Evolutionary conservation across 2,329 filamentous ascomycete genomes (phyloP).

Genomic region (Sclerotiophoma versabilis): DNA sequence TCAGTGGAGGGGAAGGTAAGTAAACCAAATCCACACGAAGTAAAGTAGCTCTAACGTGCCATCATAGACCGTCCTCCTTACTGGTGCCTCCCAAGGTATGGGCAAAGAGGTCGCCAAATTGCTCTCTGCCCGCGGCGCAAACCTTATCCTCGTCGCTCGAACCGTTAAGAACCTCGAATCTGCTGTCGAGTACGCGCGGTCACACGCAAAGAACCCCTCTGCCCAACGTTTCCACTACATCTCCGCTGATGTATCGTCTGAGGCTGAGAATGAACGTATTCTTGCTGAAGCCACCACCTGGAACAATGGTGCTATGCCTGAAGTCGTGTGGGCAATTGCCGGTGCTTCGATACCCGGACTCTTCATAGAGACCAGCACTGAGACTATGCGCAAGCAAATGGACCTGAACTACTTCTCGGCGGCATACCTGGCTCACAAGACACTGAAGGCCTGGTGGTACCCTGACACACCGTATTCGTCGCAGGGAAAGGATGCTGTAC

Average conservation of each 20-base stretch:
- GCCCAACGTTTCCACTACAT: slow-evolving; percentile 84
- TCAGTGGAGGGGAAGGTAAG: slow-evolving; percentile 81
- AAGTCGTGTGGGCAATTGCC: slow-evolving; percentile 91
- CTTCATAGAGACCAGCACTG: slow-evolving; percentile 75
- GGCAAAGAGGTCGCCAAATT: slow-evolving; percentile 77
- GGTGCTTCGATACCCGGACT: slow-evolving; percentile 77
- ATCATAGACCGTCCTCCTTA: slow-evolving; percentile 81
- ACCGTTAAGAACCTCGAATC: slow-evolving; percentile 75
- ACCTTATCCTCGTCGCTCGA: slow-evolving; percentile 84
- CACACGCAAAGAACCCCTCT: slow-evolving; percentile 68
- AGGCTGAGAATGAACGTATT: slow-evolving; percentile 73
- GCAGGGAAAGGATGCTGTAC: slow-evolving; percentile 21
- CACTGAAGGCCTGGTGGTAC: slow-evolving; percentile 76
- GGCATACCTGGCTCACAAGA: slow-evolving; percentile 83
- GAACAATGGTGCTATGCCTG: slow-evolving; percentile 77
- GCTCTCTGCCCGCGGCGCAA: slow-evolving; percentile 82
- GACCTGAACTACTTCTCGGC: slow-evolving; percentile 91
- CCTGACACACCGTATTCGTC: slow-evolving; percentile 48
- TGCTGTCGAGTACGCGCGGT: slow-evolving; percentile 71
- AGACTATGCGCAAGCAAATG: slow-evolving; percentile 78
- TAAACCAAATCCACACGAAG: too few species aligned
- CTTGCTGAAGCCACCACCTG: slow-evolving; percentile 76
- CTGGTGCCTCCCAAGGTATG: slow-evolving; percentile 92
- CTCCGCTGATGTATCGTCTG: slow-evolving; percentile 77
- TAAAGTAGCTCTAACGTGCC: not conserved